Conservation (phyloP, 768 basidiomycete genomes). For the Termitomyces sp. region DNA sequence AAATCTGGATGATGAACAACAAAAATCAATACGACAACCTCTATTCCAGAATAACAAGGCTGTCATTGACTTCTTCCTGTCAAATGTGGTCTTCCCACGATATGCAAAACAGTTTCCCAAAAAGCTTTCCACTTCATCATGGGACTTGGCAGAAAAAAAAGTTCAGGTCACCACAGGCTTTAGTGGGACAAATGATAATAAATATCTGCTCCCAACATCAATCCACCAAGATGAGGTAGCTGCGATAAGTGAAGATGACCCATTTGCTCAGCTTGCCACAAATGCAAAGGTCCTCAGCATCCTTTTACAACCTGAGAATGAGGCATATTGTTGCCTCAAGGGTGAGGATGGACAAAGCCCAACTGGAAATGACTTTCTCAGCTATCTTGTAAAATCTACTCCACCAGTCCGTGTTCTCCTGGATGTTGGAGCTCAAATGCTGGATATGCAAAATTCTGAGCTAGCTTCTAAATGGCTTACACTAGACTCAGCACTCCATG, state of each 20-base stretch:
- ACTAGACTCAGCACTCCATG: constrained; percentile 22
- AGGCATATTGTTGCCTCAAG: constrained; percentile 21
- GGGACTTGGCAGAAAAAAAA: neutral
- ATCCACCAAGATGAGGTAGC: neutral
- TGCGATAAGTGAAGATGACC: neutral
- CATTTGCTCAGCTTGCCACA: neutral
- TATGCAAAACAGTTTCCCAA: neutral
- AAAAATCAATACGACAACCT: constrained; percentile 22
- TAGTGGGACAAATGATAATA: neutral
- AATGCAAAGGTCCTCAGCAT: neutral
- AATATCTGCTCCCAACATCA: neutral
- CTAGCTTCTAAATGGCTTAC: constrained; percentile 37
- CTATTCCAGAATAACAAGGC: constrained; percentile 31
- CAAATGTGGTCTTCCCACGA: neutral
- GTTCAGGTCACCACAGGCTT: neutral
- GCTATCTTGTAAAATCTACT: constrained; percentile 23
- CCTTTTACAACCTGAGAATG: neutral
- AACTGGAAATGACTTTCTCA: constrained; percentile 22
- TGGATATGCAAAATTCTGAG: constrained; percentile 40
- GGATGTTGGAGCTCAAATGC: constrained; percentile 56
- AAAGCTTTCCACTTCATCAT: neutral
- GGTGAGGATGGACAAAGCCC: constrained; percentile 15
- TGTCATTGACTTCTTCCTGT: constrained; percentile 25
- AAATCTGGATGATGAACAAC: constrained; percentile 36
- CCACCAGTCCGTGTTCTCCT: constrained; percentile 41